Conservation (phyloP, 2,329 filamentous ascomycete genomes). For the Arachnomyces sp. region DNA sequence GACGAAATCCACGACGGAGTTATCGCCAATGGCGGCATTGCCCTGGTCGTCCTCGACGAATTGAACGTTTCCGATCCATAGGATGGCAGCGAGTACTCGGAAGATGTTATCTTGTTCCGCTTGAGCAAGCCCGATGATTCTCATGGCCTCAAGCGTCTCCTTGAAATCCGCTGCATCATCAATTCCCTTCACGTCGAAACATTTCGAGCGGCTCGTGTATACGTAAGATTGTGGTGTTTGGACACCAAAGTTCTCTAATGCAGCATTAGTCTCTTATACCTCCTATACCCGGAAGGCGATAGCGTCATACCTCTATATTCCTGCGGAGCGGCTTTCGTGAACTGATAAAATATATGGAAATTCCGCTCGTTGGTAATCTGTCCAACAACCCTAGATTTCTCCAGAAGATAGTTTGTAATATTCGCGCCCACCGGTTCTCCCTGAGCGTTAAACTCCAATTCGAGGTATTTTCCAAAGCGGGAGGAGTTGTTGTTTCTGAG, state of each 20-base stretch:
- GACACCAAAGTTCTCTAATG: slow-evolving; percentile 69
- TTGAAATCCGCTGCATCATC: slow-evolving; percentile 83
- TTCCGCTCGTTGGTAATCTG: slow-evolving; percentile 94
- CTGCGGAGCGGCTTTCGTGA: slow-evolving; percentile 86
- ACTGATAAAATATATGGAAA: slow-evolving; percentile 99
- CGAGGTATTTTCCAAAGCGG: slow-evolving; percentile 94
- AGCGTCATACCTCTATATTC: slow-evolving; percentile 56
- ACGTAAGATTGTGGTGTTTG: slow-evolving; percentile 87
- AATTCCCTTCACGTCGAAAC: slow-evolving; percentile 86
- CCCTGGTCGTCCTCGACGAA: slow-evolving; percentile 84
- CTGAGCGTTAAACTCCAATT: slow-evolving; percentile 86
- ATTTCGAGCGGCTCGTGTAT: slow-evolving; percentile 91
- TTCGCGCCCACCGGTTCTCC: slow-evolving; percentile 93
- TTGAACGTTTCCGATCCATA: slow-evolving; percentile 92
- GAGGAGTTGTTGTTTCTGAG: slow-evolving; percentile 98
- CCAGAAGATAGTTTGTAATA: slow-evolving; percentile 95
- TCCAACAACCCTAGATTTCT: slow-evolving; percentile 89
- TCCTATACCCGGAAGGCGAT: background rate
- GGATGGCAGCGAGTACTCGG: slow-evolving; percentile 79
- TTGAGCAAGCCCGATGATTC: slow-evolving; percentile 79
- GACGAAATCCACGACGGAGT: slow-evolving; percentile 87
- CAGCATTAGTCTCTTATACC: slow-evolving; percentile 10
- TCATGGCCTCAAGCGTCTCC: slow-evolving; percentile 91
- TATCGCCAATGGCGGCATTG: slow-evolving; percentile 77
- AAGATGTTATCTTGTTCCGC: slow-evolving; percentile 93